phyloP scores from a whole-genome alignment of 495 filamentous ascomycete species.

The Cudoniella acicularis region DNA sequence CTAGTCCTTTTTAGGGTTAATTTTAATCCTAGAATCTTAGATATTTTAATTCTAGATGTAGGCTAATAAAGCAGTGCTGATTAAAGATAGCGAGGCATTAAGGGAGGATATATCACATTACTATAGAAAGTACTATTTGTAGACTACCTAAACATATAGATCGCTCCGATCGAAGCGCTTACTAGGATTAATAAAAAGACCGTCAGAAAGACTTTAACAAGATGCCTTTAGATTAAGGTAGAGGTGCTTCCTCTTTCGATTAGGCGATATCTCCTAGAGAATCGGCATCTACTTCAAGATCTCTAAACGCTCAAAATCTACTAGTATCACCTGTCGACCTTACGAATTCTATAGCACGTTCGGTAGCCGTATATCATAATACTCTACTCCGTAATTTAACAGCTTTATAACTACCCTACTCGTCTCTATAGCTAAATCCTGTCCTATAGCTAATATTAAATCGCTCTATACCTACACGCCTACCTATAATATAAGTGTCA shows the following conservation, averaged over 20 bases:
- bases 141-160: constrained; percentile 9
- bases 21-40: too few species aligned
- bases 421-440: constrained; percentile 14
- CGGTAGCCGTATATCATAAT: constrained; percentile 23
- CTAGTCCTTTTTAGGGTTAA: too few species aligned
- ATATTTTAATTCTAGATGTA: too few species aligned
- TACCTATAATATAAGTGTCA: constrained; percentile 45
- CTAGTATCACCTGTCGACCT: not conserved
- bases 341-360: constrained; percentile 15
- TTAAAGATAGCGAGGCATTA: too few species aligned
- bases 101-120: too few species aligned
- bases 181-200: constrained; percentile 7
- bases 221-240: constrained; percentile 1
- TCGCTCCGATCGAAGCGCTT: constrained; percentile 3
- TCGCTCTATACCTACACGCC: constrained; percentile 25
- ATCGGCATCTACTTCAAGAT: not conserved
- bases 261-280: constrained; percentile 1
- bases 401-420: constrained; percentile 12
- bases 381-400: constrained; percentile 13
- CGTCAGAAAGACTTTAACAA: constrained; percentile 8
- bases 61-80: too few species aligned
- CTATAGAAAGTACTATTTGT: too few species aligned
- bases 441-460: constrained; percentile 13
- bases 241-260: not conserved
- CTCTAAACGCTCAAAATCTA: constrained; percentile 3